These are phyloP conservation scores for Leccinum broughii DNA, from an alignment of 768 basidiomycete genomes.

Conservation along the genomic window DNA sequence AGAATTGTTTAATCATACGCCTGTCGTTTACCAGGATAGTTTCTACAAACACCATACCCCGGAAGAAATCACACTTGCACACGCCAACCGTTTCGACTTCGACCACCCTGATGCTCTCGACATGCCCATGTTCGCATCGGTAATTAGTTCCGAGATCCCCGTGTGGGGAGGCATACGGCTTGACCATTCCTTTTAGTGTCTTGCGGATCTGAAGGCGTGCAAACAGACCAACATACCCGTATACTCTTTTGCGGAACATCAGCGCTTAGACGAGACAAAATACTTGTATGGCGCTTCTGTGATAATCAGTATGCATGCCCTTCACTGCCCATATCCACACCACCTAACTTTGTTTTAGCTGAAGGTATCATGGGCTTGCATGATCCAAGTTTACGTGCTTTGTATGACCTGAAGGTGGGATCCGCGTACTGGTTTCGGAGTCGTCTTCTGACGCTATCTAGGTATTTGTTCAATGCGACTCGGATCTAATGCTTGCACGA, in stretches of 20 bases:
- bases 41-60: slow-evolving; percentile 85
- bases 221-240: slow-evolving; percentile 87
- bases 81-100: slow-evolving; percentile 78
- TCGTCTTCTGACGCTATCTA: slow-evolving; percentile 25
- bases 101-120: slow-evolving; percentile 95
- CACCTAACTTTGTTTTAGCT: slow-evolving; percentile 40
- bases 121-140: slow-evolving; percentile 79
- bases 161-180: neutral
- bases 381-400: slow-evolving; percentile 69
- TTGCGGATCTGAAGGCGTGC: slow-evolving; percentile 82
- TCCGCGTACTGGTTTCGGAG: neutral
- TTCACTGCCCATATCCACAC: neutral
- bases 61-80: slow-evolving; percentile 82
- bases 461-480: slow-evolving; percentile 92
- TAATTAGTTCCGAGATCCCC: slow-evolving; percentile 37
- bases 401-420: slow-evolving; percentile 89
- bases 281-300: slow-evolving; percentile 94
- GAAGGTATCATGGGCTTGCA: slow-evolving; percentile 93
- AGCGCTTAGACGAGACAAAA: slow-evolving; percentile 73
- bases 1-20: neutral
- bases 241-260: slow-evolving; percentile 92
- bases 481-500: slow-evolving; percentile 96
- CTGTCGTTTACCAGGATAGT: slow-evolving; percentile 62
- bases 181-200: slow-evolving; percentile 52
- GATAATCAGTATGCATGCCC: slow-evolving; percentile 64